Base-by-base conservation (phyloP, 1,284 basidiomycete genomes). In the Lignosus rhinocerotis region DNA sequence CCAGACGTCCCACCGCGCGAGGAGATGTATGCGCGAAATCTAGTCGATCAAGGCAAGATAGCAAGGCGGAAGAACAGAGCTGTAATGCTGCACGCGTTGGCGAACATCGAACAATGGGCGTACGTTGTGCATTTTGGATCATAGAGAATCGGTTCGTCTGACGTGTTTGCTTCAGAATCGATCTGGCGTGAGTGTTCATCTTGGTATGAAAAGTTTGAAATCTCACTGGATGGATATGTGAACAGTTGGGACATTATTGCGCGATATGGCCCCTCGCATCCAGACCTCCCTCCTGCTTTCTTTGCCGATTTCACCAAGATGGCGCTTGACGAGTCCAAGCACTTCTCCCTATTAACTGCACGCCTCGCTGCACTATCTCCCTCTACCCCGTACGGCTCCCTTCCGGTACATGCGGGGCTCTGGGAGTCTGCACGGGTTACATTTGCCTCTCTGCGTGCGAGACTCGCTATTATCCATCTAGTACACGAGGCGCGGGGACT, bases 101-200 rank as follows among this genome's bases (percentile, higher is more conserved):
- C 93, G 1, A 94, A 94, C 70, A 94, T 96, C 53, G 93, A 95
- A 67, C 93, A 94, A 69, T 96, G 92, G 89, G 93, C 93, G 86
- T 88, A 66, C 80, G 87, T 86, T 2, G 10, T n/a, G 11, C 3
- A 14, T 36, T 10, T 17, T 11, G 1, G 12, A 41, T 44, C 6
- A 21, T 10, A 10, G 14, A n/a, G 8, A 17, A 6, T 1, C 21
- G 12, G 21, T 4, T 1, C 30, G 12, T 21, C 53, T 63, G 19
- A 53, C 51, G 36, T n/a, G 39, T 14, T 14, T 49, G 8, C 33
- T 62, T 7, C 25, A 88, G 86, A 0, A 91, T 92, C 58, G 90
- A 93, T 66, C 79, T 92, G 7, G 87, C 89, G 82, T 88, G 67
- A 72, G 85, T 78, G 31, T 19, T 32, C 7, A 25, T 42, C 10